Evolutionary conservation across 139 green algal species (phyloP).

Genomic region (Closterium sp.): DNA sequence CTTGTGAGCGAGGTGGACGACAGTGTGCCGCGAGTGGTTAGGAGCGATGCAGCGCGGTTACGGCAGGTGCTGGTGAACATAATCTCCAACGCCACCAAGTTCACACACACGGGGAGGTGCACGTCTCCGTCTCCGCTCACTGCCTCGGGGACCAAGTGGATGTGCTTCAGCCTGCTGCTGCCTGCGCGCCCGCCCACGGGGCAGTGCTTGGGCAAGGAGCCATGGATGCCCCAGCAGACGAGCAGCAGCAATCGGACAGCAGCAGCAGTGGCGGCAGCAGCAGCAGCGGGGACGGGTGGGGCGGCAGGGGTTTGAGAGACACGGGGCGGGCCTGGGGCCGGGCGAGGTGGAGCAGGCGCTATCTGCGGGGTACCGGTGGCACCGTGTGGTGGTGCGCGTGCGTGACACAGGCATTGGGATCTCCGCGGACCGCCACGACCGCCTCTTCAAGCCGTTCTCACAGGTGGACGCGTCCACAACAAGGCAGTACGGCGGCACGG

Average conservation of each 20-base stretch:
- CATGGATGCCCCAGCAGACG: too few relatives aligned
- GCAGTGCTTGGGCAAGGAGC: neutral
- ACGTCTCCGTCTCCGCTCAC: neutral
- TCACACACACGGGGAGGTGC: constrained; percentile 14
- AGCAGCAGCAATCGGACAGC: neutral
- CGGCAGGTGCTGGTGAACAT: constrained; percentile 30
- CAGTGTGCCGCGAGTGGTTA: neutral
- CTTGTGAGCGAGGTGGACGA: constrained; percentile 7
- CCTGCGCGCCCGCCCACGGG: neutral
- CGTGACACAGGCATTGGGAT: constrained; percentile 33
- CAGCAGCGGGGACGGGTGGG: neutral
- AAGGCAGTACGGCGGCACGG: constrained; percentile 34
- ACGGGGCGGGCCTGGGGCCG: neutral
- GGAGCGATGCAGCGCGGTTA: neutral
- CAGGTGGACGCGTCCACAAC: constrained; percentile 21
- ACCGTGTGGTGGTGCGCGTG: constrained; percentile 25
- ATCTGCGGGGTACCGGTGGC: neutral
- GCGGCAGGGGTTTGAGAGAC: neutral
- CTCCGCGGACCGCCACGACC: neutral
- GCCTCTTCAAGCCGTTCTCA: constrained; percentile 4
- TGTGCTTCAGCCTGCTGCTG: neutral
- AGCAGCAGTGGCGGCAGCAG: neutral
- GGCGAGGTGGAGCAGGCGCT: neutral
- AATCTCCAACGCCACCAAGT: constrained; percentile 29
- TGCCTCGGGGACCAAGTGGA: neutral